Percentiles rank a stretch among this genome's conserved stretches.
Evolutionary conservation across 2,329 filamentous ascomycete genomes (phyloP).

Genomic region (Fusarium brachygibbosum): DNA sequence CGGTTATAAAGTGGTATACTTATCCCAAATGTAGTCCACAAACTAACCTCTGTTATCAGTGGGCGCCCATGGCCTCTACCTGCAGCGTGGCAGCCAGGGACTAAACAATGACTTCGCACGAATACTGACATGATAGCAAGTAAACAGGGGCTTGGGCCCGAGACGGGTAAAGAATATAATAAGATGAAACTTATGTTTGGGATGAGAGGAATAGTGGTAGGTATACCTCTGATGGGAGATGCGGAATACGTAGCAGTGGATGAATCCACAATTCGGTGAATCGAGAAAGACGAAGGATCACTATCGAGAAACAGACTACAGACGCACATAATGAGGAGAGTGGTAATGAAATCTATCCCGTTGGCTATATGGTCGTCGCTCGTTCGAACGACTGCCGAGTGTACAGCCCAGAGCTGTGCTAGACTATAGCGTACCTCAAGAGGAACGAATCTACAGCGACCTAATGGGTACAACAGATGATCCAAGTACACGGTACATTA

Average conservation of each 20-base stretch:
- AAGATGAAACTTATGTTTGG: neutral
- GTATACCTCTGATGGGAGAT: neutral
- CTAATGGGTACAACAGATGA: neutral
- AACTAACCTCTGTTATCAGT: neutral
- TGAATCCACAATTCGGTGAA: no score
- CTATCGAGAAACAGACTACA: neutral
- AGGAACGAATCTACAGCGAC: neutral
- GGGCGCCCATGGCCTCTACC: no score
- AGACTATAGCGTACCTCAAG: no score
- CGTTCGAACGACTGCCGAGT: neutral
- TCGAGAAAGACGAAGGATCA: neutral
- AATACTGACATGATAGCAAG: neutral
- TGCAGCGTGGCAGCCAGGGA: neutral
- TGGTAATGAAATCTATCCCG: neutral
- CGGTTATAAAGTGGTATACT: fast-evolving
- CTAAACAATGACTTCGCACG: neutral
- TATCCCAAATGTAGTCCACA: neutral
- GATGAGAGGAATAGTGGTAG: neutral
- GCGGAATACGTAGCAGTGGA: neutral
- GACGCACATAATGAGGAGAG: neutral
- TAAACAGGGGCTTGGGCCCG: neutral
- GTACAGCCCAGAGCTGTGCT: neutral
- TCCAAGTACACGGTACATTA: neutral
- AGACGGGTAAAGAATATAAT: neutral
- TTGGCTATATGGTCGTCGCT: neutral